These are phyloP conservation scores for Microsporum ferrugineum DNA, from an alignment of 2,329 filamentous ascomycete species.

Conservation along the genomic window DNA sequence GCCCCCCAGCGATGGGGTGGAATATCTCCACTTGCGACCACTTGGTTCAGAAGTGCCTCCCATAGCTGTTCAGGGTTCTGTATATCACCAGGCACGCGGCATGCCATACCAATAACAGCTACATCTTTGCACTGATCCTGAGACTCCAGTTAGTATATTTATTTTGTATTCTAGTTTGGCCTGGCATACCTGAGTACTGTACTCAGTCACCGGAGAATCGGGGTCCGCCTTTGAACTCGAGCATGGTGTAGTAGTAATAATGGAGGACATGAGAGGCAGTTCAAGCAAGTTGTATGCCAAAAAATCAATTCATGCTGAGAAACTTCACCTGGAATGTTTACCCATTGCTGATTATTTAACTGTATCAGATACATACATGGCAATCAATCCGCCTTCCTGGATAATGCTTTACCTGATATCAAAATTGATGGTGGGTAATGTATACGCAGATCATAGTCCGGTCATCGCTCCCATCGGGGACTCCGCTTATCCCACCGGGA, in stretches of 20 bases:
- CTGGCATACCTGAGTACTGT: background rate
- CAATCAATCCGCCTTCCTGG: background rate
- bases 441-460: background rate
- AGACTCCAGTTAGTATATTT: background rate
- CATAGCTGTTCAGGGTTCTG: background rate
- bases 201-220: background rate
- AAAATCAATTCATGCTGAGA: background rate
- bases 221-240: background rate
- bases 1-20: background rate
- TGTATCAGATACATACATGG: background rate
- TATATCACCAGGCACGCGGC: constrained; percentile 3
- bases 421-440: background rate
- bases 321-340: background rate
- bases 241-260: background rate
- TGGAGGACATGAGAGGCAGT: background rate
- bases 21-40: background rate
- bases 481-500: background rate
- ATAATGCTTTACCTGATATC: background rate
- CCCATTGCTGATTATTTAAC: background rate
- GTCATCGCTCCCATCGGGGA: background rate
- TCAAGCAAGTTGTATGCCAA: background rate
- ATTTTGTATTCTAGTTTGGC: background rate
- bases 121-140: background rate
- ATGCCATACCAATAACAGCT: constrained; percentile 1
- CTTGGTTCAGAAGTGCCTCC: background rate